Evolutionary conservation across 306 rosid species (phyloP), one percentile per base, ranked within the genome.

Genomic region (Cicer cuneatum): DNA sequence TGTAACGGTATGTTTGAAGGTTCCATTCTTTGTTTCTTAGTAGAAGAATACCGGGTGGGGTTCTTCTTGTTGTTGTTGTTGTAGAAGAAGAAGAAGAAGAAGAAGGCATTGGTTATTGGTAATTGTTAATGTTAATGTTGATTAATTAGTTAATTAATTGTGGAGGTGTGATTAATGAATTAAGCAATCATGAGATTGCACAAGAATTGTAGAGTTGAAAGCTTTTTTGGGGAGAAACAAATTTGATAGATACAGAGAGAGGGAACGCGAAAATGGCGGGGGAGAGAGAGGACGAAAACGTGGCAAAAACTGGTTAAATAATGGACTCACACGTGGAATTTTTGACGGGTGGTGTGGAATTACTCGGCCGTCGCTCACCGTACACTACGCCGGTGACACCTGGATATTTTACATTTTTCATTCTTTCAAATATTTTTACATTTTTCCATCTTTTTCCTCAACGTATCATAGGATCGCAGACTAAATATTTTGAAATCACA

Each of bases 21-120:
- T 47, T 80, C 89, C 90, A 90, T 62, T 92, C 78, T 67, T 45
- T 86, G 14, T 87, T 87, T 51, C 88, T 65, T 1, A 87, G 6
- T 8, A 92, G 73, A n/a, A 63, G 74, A 60, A 92, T 82, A 65
- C 96, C 96, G 1, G 89, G 90, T 33, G 96, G 96, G 74, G 66
- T 78, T 74, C 75, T 65, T 58, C 86, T 69, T 74, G 0, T 24
- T 2, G 29, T 24, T 24, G 29, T 24, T 24, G 29, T 24, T 29
- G 33, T 29, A 2, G 33, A 2, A 2, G 33, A 2, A 2, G 33
- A 2, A 2, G 33, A 24, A 29, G 33, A 29, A 21, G 2, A 74
- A 38, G 83, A 63, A 18, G 80, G 40, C 71, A 75, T 43, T 21
- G 77, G 2, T 53, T 2, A 16, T n/a, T n/a, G 33, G 33, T 29